Evolutionary conservation across 441 rosid species (phyloP).

Genomic region (Cnidoscolus chayamansa): DNA sequence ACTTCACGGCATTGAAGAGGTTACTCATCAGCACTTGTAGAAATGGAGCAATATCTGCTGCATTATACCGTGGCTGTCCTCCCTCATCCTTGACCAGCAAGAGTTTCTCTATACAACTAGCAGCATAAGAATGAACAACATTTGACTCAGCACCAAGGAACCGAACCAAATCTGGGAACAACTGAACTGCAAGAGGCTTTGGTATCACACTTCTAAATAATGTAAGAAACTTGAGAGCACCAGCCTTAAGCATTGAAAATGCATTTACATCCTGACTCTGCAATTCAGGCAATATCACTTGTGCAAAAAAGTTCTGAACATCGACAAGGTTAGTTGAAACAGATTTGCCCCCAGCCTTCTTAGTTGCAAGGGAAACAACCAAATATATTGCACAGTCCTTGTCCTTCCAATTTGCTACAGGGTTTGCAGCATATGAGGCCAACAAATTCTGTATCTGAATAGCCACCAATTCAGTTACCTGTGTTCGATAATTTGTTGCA

Average conservation of each 20-base stretch:
- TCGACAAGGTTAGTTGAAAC: constrained; percentile 84
- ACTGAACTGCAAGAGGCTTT: constrained; percentile 56
- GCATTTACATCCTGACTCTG: constrained; percentile 68
- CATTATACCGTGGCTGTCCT: constrained; percentile 52
- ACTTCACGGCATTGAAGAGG: constrained; percentile 69
- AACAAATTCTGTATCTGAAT: constrained; percentile 72
- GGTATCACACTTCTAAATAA: constrained; percentile 71
- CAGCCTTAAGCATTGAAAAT: constrained; percentile 90
- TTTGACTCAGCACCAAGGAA: constrained; percentile 75
- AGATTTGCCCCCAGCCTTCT: constrained; percentile 75
- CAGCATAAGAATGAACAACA: constrained; percentile 96
- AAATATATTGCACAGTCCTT: constrained; percentile 93
- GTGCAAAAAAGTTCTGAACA: constrained; percentile 69
- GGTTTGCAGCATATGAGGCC: constrained; percentile 56
- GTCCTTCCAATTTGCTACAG: constrained; percentile 78
- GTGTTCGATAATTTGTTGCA: constrained; percentile 68
- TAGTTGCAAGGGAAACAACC: constrained; percentile 86
- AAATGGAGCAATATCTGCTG: constrained; percentile 60
- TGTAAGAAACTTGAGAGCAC: constrained; percentile 81
- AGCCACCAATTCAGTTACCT: constrained; percentile 62
- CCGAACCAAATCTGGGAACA: constrained; percentile 68
- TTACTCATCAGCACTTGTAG: constrained; percentile 56
- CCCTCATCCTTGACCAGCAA: constrained; percentile 87
- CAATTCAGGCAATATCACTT: constrained; percentile 78
- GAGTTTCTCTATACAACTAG: constrained; percentile 87